These are phyloP conservation scores for Huntiella decipiens DNA, from an alignment of 2,329 filamentous ascomycete species.

Conservation along the genomic window DNA sequence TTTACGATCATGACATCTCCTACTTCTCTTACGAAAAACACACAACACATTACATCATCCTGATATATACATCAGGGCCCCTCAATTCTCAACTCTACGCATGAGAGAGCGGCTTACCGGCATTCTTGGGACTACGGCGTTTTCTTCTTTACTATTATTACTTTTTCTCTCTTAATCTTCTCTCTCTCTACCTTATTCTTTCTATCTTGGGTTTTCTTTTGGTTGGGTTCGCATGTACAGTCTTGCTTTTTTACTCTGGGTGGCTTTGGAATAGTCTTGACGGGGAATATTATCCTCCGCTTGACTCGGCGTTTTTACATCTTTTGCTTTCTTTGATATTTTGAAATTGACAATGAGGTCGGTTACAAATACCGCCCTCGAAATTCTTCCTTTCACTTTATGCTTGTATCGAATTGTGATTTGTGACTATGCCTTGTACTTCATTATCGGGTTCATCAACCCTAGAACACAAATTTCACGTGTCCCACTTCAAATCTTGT, in stretches of 20 bases:
- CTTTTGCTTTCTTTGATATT: neutral
- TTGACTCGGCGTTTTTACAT: neutral
- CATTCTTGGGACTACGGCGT: slow-evolving; percentile 5
- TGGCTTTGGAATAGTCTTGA: neutral
- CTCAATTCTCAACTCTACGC: neutral
- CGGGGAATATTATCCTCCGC: slow-evolving; percentile 2
- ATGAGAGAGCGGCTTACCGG: slow-evolving; percentile 9
- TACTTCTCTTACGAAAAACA: slow-evolving; percentile 8
- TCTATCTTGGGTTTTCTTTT: neutral
- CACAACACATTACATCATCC: neutral
- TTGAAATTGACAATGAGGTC: neutral
- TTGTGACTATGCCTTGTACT: neutral
- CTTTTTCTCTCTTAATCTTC: slow-evolving; percentile 1
- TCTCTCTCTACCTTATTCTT: slow-evolving; percentile 2
- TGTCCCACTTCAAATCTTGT: too few species aligned
- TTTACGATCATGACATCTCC: neutral
- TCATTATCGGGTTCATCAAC: too few species aligned
- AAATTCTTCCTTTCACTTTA: slow-evolving; percentile 2
- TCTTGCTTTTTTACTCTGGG: slow-evolving; percentile 9
- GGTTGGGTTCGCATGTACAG: slow-evolving; percentile 10
- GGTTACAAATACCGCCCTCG: too few species aligned
- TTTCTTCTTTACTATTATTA: slow-evolving; percentile 1
- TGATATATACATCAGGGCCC: neutral
- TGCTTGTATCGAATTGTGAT: slow-evolving; percentile 5
- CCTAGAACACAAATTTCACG: too few species aligned